These are phyloP conservation scores for Macrolepiota dolichaula DNA, from an alignment of 768 basidiomycete genomes.

Conservation along the genomic window DNA sequence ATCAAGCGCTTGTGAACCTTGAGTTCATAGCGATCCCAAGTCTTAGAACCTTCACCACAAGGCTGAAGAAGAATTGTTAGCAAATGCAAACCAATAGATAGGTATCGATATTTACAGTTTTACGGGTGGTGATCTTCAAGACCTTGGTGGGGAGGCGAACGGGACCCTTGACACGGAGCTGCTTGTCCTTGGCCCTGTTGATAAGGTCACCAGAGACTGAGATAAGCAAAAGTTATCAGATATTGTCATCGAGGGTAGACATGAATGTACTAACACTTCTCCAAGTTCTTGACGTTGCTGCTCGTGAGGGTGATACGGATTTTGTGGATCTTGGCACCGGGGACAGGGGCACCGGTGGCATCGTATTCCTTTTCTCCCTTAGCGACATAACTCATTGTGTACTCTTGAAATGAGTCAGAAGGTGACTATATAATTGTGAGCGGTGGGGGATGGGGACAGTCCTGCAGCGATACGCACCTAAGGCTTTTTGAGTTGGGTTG, in stretches of 20 bases:
- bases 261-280: constrained; percentile 70
- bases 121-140: constrained; percentile 98
- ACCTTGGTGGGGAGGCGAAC: constrained; percentile 99
- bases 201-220: constrained; percentile 94
- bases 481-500: constrained; percentile 32
- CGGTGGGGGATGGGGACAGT: constrained; percentile 3
- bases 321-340: constrained; percentile 94
- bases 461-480: constrained; percentile 33
- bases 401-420: constrained; percentile 62
- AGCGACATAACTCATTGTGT: constrained; percentile 96
- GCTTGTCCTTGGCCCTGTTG: constrained; percentile 99
- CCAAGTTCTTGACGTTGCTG: constrained; percentile 96
- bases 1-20: constrained; percentile 99
- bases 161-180: constrained; percentile 98
- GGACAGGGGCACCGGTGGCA: constrained; percentile 81
- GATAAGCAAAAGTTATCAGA: background rate
- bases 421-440: constrained; percentile 52
- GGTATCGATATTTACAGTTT: constrained; percentile 65
- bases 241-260: background rate
- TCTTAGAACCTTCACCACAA: constrained; percentile 99
- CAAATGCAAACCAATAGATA: background rate
- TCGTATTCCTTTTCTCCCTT: constrained; percentile 99
- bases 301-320: constrained; percentile 98
- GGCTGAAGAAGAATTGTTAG: constrained; percentile 47
- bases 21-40: constrained; percentile 99